Evolutionary conservation across 768 basidiomycete genomes (phyloP), one percentile per base, ranked within the genome.

Genomic region (Fistulinella prunicolor): DNA sequence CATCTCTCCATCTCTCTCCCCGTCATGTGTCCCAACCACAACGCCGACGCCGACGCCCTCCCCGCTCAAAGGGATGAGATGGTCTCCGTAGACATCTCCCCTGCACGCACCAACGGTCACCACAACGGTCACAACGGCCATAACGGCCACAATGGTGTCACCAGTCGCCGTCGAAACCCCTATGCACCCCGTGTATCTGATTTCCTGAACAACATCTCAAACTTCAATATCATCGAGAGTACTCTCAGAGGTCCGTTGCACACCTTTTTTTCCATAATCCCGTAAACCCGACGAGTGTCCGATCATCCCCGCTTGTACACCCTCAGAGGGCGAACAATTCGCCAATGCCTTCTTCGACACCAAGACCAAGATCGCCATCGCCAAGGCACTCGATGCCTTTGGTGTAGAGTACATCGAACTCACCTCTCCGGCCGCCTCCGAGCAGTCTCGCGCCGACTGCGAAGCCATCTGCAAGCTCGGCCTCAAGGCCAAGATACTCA

Each of bases 381-480:
- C 96, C 56, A 92, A 85, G 75, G 94, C 94, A 13, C 84, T 98
- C 49, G 94, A 97, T 77, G 94, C 94, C 42, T 98, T 99, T 65
- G 96, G 96, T 63, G 96, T 98, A 49, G 96, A 99, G 67, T 99
- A 99, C 79, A 94, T 99, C 64, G 96, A 99, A 65, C 86, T 99
- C 65, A 99, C 96, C 29, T 97, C 95, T 14, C 95, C 96, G 40
- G 93, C 89, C 37, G 95, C 96, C 20, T 97, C 95, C 6, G 93
- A 97, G 63, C 94, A 98, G 70, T 96, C 94, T 19, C 82, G 88
- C 28, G 66, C 75, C 24, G 95, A 98, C 65, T 99, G 96, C 73
- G 92, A 95, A 75, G 89, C 91, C 38, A 99, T 99, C 71, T 99
- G 96, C 85, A 94, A 93, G 79, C 90, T 98, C 57, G 94, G 94